Conservation (phyloP, 371 early-diverging fungal genomes). For the Apophysomyces variabilis region DNA sequence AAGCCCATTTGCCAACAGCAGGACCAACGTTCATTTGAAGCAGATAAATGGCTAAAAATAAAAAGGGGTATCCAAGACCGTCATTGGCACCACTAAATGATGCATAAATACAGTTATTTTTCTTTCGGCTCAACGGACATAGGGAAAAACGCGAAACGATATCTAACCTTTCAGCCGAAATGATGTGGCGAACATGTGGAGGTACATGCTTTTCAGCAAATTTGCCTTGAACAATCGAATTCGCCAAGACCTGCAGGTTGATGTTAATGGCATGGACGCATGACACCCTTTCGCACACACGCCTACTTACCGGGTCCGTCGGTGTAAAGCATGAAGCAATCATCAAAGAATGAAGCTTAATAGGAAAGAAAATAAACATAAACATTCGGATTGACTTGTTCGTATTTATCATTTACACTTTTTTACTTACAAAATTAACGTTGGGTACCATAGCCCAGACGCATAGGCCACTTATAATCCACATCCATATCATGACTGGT, state of each 20-base stretch:
- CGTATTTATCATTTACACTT: too few relatives aligned
- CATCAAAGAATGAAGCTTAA: constrained; percentile 45
- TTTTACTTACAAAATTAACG: constrained; percentile 26
- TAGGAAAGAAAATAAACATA: not conserved
- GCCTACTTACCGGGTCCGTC: constrained; percentile 46
- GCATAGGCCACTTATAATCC: constrained; percentile 22
- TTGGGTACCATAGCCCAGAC: constrained; percentile 26
- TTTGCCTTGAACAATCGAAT: constrained; percentile 91
- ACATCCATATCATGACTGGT: constrained; percentile 78
- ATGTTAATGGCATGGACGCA: not conserved
- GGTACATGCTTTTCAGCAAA: constrained; percentile 94
- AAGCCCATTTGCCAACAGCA: constrained; percentile 76
- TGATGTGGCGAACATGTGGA: constrained; percentile 73
- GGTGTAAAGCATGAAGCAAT: constrained; percentile 52
- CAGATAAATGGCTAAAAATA: constrained; percentile 78
- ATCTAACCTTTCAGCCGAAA: constrained; percentile 80
- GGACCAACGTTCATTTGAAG: constrained; percentile 53
- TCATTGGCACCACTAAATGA: constrained; percentile 73
- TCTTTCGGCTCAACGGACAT: too few relatives aligned
- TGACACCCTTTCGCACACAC: not conserved
- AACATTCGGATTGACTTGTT: not conserved
- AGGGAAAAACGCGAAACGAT: not conserved
- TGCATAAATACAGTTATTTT: too few relatives aligned
- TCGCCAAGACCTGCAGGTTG: constrained; percentile 72
- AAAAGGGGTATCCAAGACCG: constrained; percentile 85